These are phyloP conservation scores for Agaricus sinodeliciosus DNA, from an alignment of 768 basidiomycete genomes.

Conservation along the genomic window DNA sequence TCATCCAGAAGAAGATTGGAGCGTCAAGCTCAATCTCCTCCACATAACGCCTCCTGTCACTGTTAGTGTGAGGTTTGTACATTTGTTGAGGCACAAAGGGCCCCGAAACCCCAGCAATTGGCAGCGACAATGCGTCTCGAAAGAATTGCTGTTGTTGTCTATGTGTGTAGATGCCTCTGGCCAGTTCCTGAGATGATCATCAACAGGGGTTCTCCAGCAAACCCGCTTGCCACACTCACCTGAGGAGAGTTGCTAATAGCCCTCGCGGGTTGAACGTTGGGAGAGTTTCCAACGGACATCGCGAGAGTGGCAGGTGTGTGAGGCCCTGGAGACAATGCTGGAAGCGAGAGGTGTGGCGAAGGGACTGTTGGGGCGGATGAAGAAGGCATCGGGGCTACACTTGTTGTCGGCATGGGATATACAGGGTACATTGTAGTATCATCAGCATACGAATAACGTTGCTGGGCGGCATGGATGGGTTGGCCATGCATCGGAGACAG, in stretches of 20 bases:
- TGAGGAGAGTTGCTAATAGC: conserved; percentile 2
- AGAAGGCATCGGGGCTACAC: not conserved
- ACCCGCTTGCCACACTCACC: not conserved
- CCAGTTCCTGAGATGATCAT: conserved; percentile 13
- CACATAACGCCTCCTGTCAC: conserved; percentile 71
- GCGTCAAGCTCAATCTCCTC: conserved; percentile 57
- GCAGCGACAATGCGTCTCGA: conserved; percentile 31
- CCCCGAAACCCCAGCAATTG: conserved; percentile 26
- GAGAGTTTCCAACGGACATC: conserved; percentile 5
- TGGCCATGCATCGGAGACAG: not conserved
- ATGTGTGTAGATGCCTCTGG: conserved; percentile 28
- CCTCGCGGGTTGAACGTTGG: conserved; percentile 4
- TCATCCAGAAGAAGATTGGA: conserved; percentile 58
- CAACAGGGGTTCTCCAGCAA: conserved; percentile 1
- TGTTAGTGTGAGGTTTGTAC: conserved; percentile 73
- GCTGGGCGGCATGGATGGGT: not conserved
- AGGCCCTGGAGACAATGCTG: not conserved
- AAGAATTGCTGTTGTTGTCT: conserved; percentile 41
- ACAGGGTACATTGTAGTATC: not conserved
- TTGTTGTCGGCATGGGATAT: not conserved
- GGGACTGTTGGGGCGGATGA: not conserved
- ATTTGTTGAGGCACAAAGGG: conserved; percentile 65
- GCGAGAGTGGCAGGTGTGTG: conserved; percentile 2
- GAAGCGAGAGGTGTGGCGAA: conserved; percentile 4
- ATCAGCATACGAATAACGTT: not conserved